Evolutionary conservation across 2,329 filamentous ascomycete genomes (phyloP).

Genomic region (Beauveria asiatica): DNA sequence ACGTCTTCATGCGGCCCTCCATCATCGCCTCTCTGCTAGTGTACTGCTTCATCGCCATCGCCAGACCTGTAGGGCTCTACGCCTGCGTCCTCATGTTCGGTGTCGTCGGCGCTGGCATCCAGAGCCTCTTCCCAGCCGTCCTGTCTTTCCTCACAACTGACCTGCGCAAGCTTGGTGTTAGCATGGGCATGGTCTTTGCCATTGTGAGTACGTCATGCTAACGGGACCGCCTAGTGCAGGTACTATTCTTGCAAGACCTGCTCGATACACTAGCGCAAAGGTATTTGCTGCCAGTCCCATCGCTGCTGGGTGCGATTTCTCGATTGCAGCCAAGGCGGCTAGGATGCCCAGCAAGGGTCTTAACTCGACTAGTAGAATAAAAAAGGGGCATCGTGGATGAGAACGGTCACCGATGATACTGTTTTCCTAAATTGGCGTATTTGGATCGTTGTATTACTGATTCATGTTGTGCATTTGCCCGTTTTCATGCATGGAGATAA

Average conservation of each 20-base stretch:
- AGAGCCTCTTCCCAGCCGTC: conserved; percentile 54
- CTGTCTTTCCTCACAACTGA: conserved; percentile 47
- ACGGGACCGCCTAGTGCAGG: conserved; percentile 45
- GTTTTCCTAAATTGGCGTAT: not conserved
- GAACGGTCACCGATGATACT: not conserved
- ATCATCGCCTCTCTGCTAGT: conserved; percentile 33
- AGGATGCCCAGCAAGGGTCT: conserved; percentile 29
- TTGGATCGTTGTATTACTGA: not conserved
- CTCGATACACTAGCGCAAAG: conserved; percentile 39
- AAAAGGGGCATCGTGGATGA: not conserved
- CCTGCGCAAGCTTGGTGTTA: conserved; percentile 40
- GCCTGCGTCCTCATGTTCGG: conserved; percentile 56
- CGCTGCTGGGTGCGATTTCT: conserved; percentile 31
- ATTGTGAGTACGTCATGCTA: conserved; percentile 44
- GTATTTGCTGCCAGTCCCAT: conserved; percentile 36
- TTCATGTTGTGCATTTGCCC: not conserved
- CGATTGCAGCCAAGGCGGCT: conserved; percentile 30
- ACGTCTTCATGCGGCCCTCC: conserved; percentile 45
- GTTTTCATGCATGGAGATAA: not conserved
- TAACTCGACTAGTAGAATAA: conserved; percentile 34
- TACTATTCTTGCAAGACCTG: conserved; percentile 35
- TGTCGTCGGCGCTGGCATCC: conserved; percentile 50
- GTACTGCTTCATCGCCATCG: conserved; percentile 52
- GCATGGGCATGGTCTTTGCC: conserved; percentile 52
- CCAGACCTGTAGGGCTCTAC: conserved; percentile 42